A percentile compares a stretch with the other conserved stretches of the same genome.
These are phyloP conservation scores for Colletotrichum filicis DNA, from an alignment of 2,329 filamentous ascomycete species.

Conservation along the genomic window DNA sequence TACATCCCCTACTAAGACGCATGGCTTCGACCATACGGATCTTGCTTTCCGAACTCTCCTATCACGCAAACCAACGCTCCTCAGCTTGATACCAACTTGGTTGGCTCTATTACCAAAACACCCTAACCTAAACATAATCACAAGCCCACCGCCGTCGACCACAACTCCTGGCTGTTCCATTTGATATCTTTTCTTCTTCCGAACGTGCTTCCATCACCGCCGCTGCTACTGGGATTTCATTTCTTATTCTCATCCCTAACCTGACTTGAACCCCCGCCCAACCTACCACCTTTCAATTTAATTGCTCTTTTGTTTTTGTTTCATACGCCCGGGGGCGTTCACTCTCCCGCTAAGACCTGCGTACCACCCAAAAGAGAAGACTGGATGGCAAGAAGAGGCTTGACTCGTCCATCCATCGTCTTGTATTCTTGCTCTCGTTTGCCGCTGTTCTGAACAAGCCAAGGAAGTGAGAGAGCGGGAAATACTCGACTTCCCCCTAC, in stretches of 20 bases:
- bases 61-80: neutral
- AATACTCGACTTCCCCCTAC: neutral
- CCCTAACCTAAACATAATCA: constrained; percentile 3
- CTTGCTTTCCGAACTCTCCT: neutral
- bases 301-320: neutral
- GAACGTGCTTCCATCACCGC: neutral
- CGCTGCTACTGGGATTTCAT: neutral
- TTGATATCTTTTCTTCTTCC: neutral
- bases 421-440: neutral
- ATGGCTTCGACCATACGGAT: constrained; percentile 5
- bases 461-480: neutral
- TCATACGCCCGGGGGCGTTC: constrained; percentile 2
- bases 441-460: neutral
- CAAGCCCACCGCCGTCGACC: neutral
- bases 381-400: constrained; percentile 13
- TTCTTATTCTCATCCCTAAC: neutral
- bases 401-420: constrained; percentile 12
- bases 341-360: neutral
- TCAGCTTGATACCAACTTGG: neutral
- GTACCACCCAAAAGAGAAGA: neutral
- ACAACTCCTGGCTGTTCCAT: neutral
- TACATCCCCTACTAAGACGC: neutral
- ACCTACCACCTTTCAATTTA: neutral
- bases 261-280: neutral
- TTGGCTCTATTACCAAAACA: neutral